phyloP scores from a whole-genome alignment of 768 basidiomycete genomes.

The Agrocybe praecox region DNA sequence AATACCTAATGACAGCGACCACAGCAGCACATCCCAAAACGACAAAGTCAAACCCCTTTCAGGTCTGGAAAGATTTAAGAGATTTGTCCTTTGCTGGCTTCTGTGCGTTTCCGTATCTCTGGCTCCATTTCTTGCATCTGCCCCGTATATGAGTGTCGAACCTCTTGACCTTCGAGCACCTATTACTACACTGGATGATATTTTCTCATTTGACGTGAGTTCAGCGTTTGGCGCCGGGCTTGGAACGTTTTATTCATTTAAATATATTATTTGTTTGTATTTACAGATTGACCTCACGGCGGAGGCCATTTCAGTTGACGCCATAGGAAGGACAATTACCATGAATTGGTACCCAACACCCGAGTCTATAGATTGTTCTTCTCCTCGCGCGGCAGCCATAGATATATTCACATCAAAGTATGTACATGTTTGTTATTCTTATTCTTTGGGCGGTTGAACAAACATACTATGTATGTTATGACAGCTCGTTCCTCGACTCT shows the following conservation, averaged over 20 bases:
- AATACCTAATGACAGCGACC: no score
- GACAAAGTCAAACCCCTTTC: no score
- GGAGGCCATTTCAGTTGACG: slow-evolving; percentile 10
- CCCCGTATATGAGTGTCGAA: neutral
- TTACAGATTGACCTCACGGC: slow-evolving; percentile 10
- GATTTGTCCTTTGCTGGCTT: no score
- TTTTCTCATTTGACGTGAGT: neutral
- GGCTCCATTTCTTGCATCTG: neutral
- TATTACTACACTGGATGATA: no score
- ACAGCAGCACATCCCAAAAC: no score
- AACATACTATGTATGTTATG: neutral
- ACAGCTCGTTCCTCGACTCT: neutral
- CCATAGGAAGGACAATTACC: slow-evolving; percentile 7
- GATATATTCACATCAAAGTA: slow-evolving; percentile 9
- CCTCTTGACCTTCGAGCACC: neutral
- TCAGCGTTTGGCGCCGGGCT: no score
- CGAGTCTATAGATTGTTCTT: neutral
- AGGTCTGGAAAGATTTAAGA: no score
- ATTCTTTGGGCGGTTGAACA: neutral
- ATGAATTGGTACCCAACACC: slow-evolving; percentile 12
- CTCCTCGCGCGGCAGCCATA: neutral
- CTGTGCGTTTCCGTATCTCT: no score
- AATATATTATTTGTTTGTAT: no score
- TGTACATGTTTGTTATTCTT: no score
- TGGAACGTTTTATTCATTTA: no score